Conservation (phyloP, 1,139 yeast genomes). For the Saccharomyces pastorianus region DNA sequence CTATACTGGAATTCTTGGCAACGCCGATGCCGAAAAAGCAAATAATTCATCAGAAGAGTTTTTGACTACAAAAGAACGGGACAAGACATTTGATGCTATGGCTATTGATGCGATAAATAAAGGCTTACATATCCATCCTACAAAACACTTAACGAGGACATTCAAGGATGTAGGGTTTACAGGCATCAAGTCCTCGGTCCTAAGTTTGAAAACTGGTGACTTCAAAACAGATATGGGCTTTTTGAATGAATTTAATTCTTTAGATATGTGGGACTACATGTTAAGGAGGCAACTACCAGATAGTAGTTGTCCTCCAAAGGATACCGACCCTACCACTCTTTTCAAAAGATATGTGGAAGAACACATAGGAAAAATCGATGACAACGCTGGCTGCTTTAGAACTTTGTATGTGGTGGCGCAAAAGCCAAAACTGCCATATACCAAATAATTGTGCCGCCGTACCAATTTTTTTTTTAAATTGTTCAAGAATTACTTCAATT, state of each 20-base stretch:
- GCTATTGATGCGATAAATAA: slow-evolving; percentile 23
- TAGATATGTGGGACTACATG: slow-evolving; percentile 19
- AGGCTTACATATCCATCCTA: slow-evolving; percentile 26
- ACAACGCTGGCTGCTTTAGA: slow-evolving; percentile 25
- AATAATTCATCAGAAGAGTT: slow-evolving; percentile 4
- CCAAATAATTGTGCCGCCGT: neutral
- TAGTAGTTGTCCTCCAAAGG: slow-evolving; percentile 13
- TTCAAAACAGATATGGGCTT: slow-evolving; percentile 26
- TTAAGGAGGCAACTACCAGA: slow-evolving; percentile 17
- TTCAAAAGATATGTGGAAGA: slow-evolving; percentile 24
- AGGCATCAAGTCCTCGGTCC: slow-evolving; percentile 23
- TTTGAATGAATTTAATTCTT: slow-evolving; percentile 22
- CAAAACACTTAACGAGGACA: slow-evolving; percentile 20
- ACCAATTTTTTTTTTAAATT: neutral
- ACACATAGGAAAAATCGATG: slow-evolving; percentile 24
- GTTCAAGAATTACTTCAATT: neutral
- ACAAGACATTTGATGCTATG: slow-evolving; percentile 20
- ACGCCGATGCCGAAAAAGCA: slow-evolving; percentile 1
- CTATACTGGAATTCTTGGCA: slow-evolving; percentile 6
- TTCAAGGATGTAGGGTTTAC: slow-evolving; percentile 26
- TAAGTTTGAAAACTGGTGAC: slow-evolving; percentile 27
- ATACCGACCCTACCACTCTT: slow-evolving; percentile 16
- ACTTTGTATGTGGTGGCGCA: slow-evolving; percentile 23
- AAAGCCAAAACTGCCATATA: slow-evolving; percentile 16
- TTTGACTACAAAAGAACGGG: slow-evolving; percentile 21